Conservation (phyloP, 306 rosid genomes). For the Mimosa bimucronata region DNA sequence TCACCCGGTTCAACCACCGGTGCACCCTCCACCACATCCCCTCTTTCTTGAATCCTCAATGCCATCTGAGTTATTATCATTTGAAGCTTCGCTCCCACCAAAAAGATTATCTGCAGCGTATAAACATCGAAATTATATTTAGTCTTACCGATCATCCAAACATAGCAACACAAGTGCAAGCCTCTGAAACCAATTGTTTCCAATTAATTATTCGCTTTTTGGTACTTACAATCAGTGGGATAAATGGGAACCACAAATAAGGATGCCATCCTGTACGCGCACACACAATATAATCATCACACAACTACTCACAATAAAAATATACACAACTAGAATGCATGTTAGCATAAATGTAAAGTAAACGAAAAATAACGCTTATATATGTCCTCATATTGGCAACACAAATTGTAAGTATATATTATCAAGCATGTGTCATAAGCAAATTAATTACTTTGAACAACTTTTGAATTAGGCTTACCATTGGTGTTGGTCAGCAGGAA, state of each 20-base stretch:
- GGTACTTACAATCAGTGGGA: constrained; percentile 74
- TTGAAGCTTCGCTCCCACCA: constrained; percentile 79
- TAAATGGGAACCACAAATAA: constrained; percentile 78
- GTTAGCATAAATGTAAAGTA: too few species aligned
- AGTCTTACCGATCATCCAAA: background rate
- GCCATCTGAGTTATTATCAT: constrained; percentile 81
- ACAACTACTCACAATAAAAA: background rate
- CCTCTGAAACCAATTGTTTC: background rate
- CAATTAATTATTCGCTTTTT: background rate
- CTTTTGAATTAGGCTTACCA: constrained; percentile 49
- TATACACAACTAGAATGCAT: background rate
- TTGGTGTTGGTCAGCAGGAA: constrained; percentile 64
- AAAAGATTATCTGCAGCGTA: constrained; percentile 56
- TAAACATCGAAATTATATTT: background rate
- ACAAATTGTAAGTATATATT: background rate
- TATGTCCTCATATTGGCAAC: background rate
- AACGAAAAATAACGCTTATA: too few species aligned
- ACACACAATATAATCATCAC: background rate
- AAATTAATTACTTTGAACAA: background rate
- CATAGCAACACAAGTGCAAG: background rate
- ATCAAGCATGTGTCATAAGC: background rate
- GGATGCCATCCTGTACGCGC: constrained; percentile 65
- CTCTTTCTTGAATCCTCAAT: constrained; percentile 66
- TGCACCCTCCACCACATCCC: constrained; percentile 74
- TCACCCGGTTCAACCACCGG: constrained; percentile 82